Percentiles rank a stretch among this genome's conserved stretches.
These are phyloP conservation scores for Zangia roseola DNA, from an alignment of 768 basidiomycete genomes.

Conservation along the genomic window DNA sequence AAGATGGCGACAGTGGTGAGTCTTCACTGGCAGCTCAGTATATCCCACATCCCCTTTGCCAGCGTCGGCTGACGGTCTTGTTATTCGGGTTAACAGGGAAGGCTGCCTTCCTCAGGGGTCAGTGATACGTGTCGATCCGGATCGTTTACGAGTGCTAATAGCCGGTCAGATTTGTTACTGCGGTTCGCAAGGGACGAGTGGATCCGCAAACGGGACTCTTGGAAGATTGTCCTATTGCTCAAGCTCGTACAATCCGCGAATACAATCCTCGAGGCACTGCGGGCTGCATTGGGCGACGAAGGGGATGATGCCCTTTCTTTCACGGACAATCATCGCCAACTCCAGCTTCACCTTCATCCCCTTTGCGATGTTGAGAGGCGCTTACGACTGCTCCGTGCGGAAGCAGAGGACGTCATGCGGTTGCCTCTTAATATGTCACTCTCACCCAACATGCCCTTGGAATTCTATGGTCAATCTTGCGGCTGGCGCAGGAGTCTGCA, in stretches of 20 bases:
- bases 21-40: background rate
- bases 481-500: conserved; percentile 37
- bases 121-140: conserved; percentile 14
- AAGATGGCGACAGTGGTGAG: conserved; percentile 60
- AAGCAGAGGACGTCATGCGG: conserved; percentile 35
- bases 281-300: conserved; percentile 47
- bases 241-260: conserved; percentile 75
- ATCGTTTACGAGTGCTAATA: conserved; percentile 4
- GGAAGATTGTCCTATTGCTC: conserved; percentile 77
- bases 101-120: conserved; percentile 67
- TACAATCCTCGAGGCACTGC: conserved; percentile 59
- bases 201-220: conserved; percentile 65
- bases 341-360: conserved; percentile 62
- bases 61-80: background rate
- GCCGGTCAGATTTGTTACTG: conserved; percentile 64
- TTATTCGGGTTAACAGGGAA: conserved; percentile 44
- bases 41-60: background rate
- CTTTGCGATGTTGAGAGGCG: conserved; percentile 60
- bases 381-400: conserved; percentile 55
- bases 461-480: conserved; percentile 57
- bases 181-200: conserved; percentile 61
- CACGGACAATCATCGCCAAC: conserved; percentile 49
- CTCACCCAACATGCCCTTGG: conserved; percentile 29
- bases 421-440: conserved; percentile 38
- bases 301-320: conserved; percentile 37